Evolutionary conservation across 2,329 filamentous ascomycete genomes (phyloP).

Genomic region (Clonostachys chloroleuca): DNA sequence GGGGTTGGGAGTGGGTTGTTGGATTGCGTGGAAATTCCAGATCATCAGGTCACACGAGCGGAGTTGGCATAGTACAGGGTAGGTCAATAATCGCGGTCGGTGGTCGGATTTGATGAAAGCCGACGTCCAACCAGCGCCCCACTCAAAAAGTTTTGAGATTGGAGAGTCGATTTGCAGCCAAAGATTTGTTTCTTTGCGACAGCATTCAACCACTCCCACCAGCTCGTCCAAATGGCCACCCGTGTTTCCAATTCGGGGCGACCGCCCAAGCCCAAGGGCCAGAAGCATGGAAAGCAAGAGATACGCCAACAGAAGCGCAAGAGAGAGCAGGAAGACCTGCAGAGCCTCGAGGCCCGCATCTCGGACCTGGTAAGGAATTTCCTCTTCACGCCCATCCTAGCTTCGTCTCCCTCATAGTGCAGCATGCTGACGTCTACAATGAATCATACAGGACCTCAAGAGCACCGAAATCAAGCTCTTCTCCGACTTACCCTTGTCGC

Average conservation of each 20-base stretch:
- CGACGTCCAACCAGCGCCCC: neutral
- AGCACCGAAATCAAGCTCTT: conserved; percentile 62
- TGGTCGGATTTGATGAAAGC: neutral
- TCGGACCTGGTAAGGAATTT: conserved; percentile 20
- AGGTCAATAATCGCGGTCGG: no score
- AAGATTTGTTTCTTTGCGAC: neutral
- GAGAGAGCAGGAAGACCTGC: conserved; percentile 26
- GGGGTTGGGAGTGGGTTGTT: no score
- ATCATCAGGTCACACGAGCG: no score
- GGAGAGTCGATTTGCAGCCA: neutral
- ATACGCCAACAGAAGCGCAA: conserved; percentile 29
- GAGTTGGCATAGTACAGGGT: no score
- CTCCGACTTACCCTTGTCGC: conserved; percentile 79
- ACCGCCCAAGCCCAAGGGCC: neutral
- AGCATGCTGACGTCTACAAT: no score
- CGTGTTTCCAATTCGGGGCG: no score
- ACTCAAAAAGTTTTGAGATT: neutral
- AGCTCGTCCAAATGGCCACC: no score
- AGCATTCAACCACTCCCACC: no score
- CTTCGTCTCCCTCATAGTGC: neutral
- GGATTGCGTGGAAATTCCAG: no score
- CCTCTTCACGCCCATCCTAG: conserved; percentile 2
- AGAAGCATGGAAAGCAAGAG: conserved; percentile 21
- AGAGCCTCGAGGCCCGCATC: conserved; percentile 23
- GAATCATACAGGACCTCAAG: conserved; percentile 50